Base-by-base conservation (phyloP, 176 grass and related monocot species). In the Oryza rufipogon region DNA sequence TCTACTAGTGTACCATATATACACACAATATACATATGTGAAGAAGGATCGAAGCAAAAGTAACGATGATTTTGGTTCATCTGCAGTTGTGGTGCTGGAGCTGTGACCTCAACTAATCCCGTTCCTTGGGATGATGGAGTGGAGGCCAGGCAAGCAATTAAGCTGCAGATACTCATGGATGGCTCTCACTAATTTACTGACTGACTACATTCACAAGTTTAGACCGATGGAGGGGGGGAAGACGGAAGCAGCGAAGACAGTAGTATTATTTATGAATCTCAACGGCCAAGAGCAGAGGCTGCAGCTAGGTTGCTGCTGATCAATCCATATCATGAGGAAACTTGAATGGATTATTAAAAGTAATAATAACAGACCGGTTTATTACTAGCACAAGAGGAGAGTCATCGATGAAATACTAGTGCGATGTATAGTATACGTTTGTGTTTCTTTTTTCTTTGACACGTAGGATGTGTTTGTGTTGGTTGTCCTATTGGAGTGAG, bases 51-150 rank as follows among this genome's bases (percentile, higher is more conserved):
- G 42, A 1, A 44, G 42, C 42, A 44, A 44, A 44, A 44, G 9
- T 44, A 44, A 44, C 42, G 10, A 28, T 39, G 41, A 28, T n/a
- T 20, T 46, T 10, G 15, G 13, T 23, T 47, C 2, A 6, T 77
- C 47, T 86, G 67, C 79, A 90, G 88, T 90, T 73, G 88, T 90
- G 45, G 88, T 90, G 67, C 34, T 90, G 68, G 88, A 90, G 74
- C 83, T 90, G 33, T 90, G 38, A 68, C 7, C 42, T 28, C 13
- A 48, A 48, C 46, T 48, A 0, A 19, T 54, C 51, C 51, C 16
- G 26, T 16, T 34, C 2, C 23, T 6, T 48, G 16, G 28, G 16
- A 38, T 2, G 65, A 23, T 42, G 77, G 77, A 11, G 64, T 12
- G 23, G 25, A 66, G 64, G 11, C 11, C 25, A 66, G 64, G 26